Conservation (phyloP, 495 filamentous ascomycete species). For the Penicillium flavigenum region DNA sequence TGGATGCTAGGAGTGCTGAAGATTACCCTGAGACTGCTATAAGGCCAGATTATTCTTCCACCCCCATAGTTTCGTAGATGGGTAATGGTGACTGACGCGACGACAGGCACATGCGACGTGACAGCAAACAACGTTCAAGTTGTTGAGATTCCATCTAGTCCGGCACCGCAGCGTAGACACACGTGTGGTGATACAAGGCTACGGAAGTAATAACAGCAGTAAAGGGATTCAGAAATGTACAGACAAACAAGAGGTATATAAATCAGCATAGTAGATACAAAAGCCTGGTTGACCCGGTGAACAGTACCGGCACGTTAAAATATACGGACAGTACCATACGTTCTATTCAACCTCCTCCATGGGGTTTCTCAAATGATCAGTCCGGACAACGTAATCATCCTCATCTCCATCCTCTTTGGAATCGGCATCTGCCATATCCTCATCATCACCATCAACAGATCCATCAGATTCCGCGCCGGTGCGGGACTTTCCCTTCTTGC, state of each 20-base stretch:
- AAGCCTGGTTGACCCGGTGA: not conserved
- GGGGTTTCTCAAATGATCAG: conserved; percentile 37
- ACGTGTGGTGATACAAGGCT: not conserved
- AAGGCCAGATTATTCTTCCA: too few relatives aligned
- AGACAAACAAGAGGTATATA: conserved; percentile 5
- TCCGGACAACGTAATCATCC: conserved; percentile 51
- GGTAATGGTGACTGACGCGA: too few relatives aligned
- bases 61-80: too few relatives aligned
- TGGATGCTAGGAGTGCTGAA: too few relatives aligned
- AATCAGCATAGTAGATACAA: conserved; percentile 13
- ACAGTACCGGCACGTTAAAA: not conserved
- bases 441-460: conserved; percentile 41
- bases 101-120: too few relatives aligned
- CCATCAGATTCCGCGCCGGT: conserved; percentile 39
- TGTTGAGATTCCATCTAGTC: too few relatives aligned
- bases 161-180: too few relatives aligned
- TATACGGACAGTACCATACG: not conserved
- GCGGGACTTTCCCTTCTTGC: conserved; percentile 44
- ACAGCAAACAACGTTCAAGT: too few relatives aligned
- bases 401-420: conserved; percentile 42
- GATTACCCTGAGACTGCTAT: too few relatives aligned
- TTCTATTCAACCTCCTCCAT: conserved; percentile 32
- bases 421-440: conserved; percentile 36
- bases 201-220: not conserved
- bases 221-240: not conserved